Evolutionary conservation across 2,329 filamentous ascomycete species (phyloP), one percentile per base, ranked within the genome.

Genomic region (Plenodomus tracheiphilus): DNA sequence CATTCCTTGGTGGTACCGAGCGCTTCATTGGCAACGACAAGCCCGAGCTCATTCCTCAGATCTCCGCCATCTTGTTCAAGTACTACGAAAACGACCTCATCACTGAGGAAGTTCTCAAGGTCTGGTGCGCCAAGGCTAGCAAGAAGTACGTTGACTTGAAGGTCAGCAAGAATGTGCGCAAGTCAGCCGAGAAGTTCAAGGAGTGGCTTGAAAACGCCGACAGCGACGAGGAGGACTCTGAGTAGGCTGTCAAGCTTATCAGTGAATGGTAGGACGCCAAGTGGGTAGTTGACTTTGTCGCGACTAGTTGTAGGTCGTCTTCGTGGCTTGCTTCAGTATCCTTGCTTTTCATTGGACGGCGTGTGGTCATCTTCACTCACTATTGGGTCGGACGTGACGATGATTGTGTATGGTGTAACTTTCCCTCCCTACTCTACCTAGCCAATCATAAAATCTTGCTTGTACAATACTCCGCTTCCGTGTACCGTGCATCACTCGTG

Each of bases 101-200:
- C 65, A 85, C 82, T 43, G 94, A 99, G 79, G 92, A 96, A 56
- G 84, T 91, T 15, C 85, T 96, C 70, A 89, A 87, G 75, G 87
- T 87, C 63, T 99, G 94, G 93, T 93, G 92, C 59, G 82, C 84
- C 70, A 96, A 94, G 82, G 91, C 93, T 51, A 96, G 91, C 84
- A 97, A 96, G 87, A 97, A 97, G 80, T 97, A 97, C 73, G 89
- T 95, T 63, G 93, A 97, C 72, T 76, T 95, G 53, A 72, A 86
- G 51, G 92, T 86, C 53, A 96, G 91, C 78, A 93, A 91, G 82
- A 96, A 95, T 82, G 91, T 97, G 56, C 91, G 92, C 78, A 93
- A 95, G 81, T 88, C 90, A 59, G 91, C 94, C 45, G 89, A 95
- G 79, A 87, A 89, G 58, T 99, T 99, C 83, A 82, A 97, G 68